Conservation (phyloP, 129 eudicot genomes). For the Lactuca sativa region DNA sequence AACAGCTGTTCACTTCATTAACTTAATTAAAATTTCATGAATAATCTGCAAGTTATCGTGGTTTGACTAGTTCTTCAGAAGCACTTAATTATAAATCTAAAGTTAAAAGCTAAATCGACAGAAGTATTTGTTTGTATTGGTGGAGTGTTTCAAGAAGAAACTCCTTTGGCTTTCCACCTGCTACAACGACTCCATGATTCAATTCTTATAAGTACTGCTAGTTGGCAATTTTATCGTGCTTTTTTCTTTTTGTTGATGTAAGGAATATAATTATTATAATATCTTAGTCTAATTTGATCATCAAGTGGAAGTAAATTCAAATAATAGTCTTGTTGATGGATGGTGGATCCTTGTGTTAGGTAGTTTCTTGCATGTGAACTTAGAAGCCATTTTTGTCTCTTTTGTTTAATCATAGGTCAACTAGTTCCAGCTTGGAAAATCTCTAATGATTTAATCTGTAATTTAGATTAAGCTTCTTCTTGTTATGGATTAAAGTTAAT, state of each 20-base stretch:
- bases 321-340: slow-evolving; percentile 11
- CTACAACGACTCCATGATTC: slow-evolving; percentile 7
- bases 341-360: slow-evolving; percentile 28
- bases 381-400: slow-evolving; percentile 16
- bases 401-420: slow-evolving; percentile 1
- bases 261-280: not conserved
- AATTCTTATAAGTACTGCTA: slow-evolving; percentile 15
- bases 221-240: slow-evolving; percentile 21
- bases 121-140: slow-evolving; percentile 2
- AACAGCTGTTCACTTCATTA: not conserved
- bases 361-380: slow-evolving; percentile 9
- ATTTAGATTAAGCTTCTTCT: not conserved
- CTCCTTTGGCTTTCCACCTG: slow-evolving; percentile 7
- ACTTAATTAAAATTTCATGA: not conserved
- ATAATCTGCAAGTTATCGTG: too few species aligned
- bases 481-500: not conserved
- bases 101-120: slow-evolving; percentile 8
- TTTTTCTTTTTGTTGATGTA: slow-evolving; percentile 10
- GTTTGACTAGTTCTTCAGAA: not conserved
- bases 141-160: slow-evolving; percentile 12
- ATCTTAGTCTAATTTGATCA: slow-evolving; percentile 26
- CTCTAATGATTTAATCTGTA: slow-evolving; percentile 2
- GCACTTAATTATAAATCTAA: not conserved
- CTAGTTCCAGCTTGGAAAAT: slow-evolving; percentile 11
- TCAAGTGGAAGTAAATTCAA: slow-evolving; percentile 24